Base-by-base conservation (phyloP, 2,329 filamentous ascomycete species). In the Diaporthe amygdali region DNA sequence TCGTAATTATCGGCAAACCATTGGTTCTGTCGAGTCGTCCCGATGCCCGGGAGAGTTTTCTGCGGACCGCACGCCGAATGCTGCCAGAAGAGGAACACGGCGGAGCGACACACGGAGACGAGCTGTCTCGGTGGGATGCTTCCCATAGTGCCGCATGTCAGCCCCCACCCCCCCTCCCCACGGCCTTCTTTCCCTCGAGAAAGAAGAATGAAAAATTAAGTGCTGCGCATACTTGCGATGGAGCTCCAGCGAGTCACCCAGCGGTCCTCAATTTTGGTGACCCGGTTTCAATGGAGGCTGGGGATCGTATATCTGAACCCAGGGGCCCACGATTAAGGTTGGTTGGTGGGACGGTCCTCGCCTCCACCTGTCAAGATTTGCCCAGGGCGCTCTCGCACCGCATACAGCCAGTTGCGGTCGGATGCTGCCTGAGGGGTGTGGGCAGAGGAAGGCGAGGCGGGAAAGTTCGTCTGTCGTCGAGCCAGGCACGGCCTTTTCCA, bases 341-440 rank as follows among this genome's bases (percentile, higher is more conserved):
- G 59, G 41, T 37, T 37, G 59, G 41, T 49, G 59, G 59, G 37
- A 64, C 59, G 30, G 30, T 64, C 30, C 44, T 64, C 27, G 44
- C 41, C 59, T 64, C 59, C 59, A 64, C 44, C 14, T 49, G n/a
- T 64, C 59, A 37, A 15, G 44, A 64, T 30, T 64, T 64, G 30
- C 59, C 34, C 44, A 64, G n/a, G n/a, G 44, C 30, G 4, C 37
- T 6, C 44, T 37, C 41, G 27, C 59, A 37, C 30, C 59, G 59
- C 44, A 49, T 25, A 20, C 41, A 34, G 12, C 27, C 41, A 12
- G 30, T 44, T 49, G 59, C n/a, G 59, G n/a, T 64, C 59, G 59
- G 59, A 37, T 49, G 59, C 30, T 44, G 55, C 37, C 55, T 44
- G 15, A 37, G 37, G 39, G 5, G n/a, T 14, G n/a, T n/a, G 17